These are phyloP conservation scores for Penicillium angulare DNA, from an alignment of 495 filamentous ascomycete species.

Conservation along the genomic window DNA sequence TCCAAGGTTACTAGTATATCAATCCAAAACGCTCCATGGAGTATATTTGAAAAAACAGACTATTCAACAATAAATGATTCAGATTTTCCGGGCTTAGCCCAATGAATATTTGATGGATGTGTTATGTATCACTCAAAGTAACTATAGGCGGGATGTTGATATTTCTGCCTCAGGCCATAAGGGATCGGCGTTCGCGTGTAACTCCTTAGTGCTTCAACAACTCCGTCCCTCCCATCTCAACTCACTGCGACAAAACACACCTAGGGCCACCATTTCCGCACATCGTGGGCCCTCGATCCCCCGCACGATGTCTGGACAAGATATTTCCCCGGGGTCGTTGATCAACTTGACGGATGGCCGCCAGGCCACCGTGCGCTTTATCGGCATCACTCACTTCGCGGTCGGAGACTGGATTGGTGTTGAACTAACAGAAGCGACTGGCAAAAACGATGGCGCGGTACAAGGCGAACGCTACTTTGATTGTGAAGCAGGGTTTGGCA, in stretches of 20 bases:
- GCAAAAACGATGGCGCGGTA: slow-evolving; percentile 94
- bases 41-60: no score
- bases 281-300: slow-evolving; percentile 12
- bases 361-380: slow-evolving; percentile 72
- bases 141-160: not conserved
- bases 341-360: slow-evolving; percentile 76
- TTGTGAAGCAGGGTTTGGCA: slow-evolving; percentile 74
- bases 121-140: no score
- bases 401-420: slow-evolving; percentile 86
- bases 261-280: slow-evolving; percentile 8
- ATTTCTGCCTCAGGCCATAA: slow-evolving; percentile 14
- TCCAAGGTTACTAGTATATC: no score
- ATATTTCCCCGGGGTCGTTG: slow-evolving; percentile 49
- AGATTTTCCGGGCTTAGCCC: no score
- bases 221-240: slow-evolving; percentile 7
- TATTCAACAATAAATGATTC: no score
- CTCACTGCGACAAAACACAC: slow-evolving; percentile 17
- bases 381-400: slow-evolving; percentile 77
- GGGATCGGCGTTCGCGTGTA: slow-evolving; percentile 19
- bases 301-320: slow-evolving; percentile 35
- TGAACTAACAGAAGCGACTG: slow-evolving; percentile 76
- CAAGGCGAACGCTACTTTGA: slow-evolving; percentile 89
- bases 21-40: no score
- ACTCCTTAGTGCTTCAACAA: slow-evolving; percentile 16
- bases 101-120: no score